Percentiles rank a stretch among this genome's conserved stretches.
Conservation (phyloP, 768 basidiomycete species). For the Steccherinum ochraceum region DNA sequence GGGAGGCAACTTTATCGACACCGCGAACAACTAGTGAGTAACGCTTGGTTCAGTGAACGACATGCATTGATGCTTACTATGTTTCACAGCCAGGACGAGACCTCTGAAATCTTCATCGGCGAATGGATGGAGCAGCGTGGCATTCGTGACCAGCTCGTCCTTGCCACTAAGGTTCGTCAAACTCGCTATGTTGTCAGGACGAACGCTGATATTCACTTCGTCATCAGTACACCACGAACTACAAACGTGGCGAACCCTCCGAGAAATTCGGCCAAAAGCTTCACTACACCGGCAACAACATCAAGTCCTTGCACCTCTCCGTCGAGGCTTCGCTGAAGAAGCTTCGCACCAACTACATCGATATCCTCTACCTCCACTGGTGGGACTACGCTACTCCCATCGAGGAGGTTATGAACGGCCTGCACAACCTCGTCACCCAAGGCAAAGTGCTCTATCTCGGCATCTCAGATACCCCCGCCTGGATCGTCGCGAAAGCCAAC, state of each 20-base stretch:
- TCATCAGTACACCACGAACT: constrained; percentile 20
- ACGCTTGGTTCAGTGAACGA: neutral
- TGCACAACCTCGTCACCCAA: constrained; percentile 29
- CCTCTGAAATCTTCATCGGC: constrained; percentile 48
- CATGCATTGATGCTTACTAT: neutral
- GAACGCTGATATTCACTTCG: too few relatives aligned
- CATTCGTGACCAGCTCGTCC: constrained; percentile 41
- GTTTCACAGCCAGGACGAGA: constrained; percentile 39
- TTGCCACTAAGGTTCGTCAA: constrained; percentile 35
- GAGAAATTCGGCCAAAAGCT: constrained; percentile 5
- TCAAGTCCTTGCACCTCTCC: constrained; percentile 27
- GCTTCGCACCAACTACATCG: constrained; percentile 34
- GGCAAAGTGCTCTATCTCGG: constrained; percentile 32
- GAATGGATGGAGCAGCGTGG: constrained; percentile 42
- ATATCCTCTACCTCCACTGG: constrained; percentile 35
- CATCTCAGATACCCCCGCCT: constrained; percentile 29
- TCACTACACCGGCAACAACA: constrained; percentile 27
- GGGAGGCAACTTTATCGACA: constrained; percentile 46
- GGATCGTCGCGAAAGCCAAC: constrained; percentile 32
- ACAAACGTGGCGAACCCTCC: constrained; percentile 10
- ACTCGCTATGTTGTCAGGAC: neutral
- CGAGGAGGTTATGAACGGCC: constrained; percentile 32
- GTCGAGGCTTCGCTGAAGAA: constrained; percentile 27
- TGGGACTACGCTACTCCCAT: constrained; percentile 33
- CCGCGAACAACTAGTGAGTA: constrained; percentile 38